phyloP scores from a whole-genome alignment of 306 rosid species.

The Datisca glomerata region DNA sequence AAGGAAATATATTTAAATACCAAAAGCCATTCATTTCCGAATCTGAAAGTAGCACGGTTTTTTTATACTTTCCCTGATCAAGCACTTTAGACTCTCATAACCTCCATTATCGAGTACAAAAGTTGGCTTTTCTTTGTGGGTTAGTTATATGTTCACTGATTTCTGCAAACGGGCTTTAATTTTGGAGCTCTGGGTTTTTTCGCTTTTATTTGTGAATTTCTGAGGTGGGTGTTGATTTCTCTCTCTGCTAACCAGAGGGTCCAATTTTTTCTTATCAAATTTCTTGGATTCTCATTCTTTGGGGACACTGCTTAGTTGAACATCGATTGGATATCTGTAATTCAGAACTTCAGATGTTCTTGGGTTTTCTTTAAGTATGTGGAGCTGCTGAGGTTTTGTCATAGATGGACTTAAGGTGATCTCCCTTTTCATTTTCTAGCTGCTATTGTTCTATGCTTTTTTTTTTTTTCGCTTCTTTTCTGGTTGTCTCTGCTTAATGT shows the following conservation, averaged over 20 bases:
- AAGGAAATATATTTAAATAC: no score
- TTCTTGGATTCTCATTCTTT: neutral
- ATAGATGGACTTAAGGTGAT: constrained; percentile 4
- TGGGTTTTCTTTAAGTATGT: neutral
- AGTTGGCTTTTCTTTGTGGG: no score
- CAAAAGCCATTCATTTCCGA: no score
- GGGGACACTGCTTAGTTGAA: neutral
- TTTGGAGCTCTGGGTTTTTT: constrained; percentile 3
- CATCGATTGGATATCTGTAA: constrained; percentile 1
- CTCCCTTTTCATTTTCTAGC: neutral
- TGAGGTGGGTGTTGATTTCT: neutral
- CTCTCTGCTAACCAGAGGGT: neutral
- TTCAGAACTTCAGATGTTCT: neutral
- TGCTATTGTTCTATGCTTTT: neutral
- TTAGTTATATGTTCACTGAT: no score
- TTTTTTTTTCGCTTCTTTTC: no score
- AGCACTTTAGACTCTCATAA: no score
- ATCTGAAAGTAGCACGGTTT: no score
- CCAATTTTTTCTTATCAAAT: neutral
- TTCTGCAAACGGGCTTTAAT: no score
- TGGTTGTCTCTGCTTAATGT: no score
- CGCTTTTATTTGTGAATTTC: neutral
- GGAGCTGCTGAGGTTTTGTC: neutral
- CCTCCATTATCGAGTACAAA: no score
- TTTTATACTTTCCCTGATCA: no score